Evolutionary conservation across 345 rosid species (phyloP).

Genomic region (Mangifera indica): DNA sequence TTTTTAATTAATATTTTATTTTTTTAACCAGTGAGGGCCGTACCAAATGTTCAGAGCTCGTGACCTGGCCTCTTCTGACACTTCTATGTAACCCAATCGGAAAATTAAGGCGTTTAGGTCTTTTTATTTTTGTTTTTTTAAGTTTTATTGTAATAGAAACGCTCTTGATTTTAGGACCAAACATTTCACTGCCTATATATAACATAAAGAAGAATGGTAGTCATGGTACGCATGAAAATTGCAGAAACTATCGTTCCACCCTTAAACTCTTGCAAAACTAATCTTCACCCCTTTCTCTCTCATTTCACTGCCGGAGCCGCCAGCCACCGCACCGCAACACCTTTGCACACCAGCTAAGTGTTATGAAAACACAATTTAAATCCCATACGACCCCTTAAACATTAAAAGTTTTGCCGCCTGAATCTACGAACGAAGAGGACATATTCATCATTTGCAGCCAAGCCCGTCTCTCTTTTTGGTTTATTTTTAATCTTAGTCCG

Average conservation of each 20-base stretch:
- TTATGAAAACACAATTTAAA: neutral
- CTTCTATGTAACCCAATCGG: conserved; percentile 4
- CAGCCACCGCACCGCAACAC: conserved; percentile 16
- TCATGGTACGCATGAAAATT: conserved; percentile 6
- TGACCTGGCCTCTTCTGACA: no score
- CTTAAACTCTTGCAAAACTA: conserved; percentile 15
- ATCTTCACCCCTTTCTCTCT: conserved; percentile 22
- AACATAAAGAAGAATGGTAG: conserved; percentile 11
- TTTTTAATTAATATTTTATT: no score
- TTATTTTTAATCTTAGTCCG: conserved; percentile 24
- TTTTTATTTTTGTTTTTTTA: no score
- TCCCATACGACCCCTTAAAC: neutral
- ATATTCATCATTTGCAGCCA: neutral
- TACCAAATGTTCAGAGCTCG: no score
- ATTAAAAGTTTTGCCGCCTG: neutral
- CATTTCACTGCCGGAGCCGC: conserved; percentile 35
- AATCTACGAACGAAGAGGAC: neutral
- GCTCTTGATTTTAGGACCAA: conserved; percentile 8
- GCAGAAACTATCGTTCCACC: conserved; percentile 38
- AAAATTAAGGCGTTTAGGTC: neutral
- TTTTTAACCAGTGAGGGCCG: no score
- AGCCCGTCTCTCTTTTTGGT: neutral
- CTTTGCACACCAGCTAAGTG: neutral
- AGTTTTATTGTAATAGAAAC: neutral
- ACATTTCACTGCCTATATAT: conserved; percentile 19